Percentiles rank a stretch among this genome's conserved stretches.
phyloP scores from a whole-genome alignment of 768 basidiomycete species.

The Tulasnella sp. region DNA sequence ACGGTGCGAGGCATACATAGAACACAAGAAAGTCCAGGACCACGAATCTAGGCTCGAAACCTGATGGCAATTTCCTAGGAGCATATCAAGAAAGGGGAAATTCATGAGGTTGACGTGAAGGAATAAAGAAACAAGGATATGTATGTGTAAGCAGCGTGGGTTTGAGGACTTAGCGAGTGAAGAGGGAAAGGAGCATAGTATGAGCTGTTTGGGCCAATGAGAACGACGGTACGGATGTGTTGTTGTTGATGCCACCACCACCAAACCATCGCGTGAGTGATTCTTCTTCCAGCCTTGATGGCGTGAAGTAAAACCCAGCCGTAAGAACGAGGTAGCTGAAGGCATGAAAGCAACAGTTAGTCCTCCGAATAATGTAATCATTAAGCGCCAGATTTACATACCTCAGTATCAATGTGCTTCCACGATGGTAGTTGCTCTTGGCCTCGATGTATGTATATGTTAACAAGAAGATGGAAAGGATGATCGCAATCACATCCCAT shows the following conservation, averaged over 20 bases:
- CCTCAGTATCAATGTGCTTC: constrained; percentile 91
- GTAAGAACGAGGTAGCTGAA: constrained; percentile 79
- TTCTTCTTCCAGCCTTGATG: constrained; percentile 24
- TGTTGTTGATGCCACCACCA: neutral
- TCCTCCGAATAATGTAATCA: constrained; percentile 13
- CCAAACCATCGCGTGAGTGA: neutral
- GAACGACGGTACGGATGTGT: neutral
- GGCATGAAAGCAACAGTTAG: neutral
- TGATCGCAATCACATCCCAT: constrained; percentile 93
- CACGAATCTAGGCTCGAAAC: too few species aligned
- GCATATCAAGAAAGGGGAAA: too few species aligned
- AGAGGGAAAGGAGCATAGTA: constrained; percentile 2
- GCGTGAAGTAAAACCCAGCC: constrained; percentile 89
- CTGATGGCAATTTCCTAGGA: too few species aligned
- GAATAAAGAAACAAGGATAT: too few species aligned
- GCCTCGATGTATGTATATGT: constrained; percentile 99
- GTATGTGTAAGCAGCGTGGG: too few species aligned
- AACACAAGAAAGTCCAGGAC: too few species aligned
- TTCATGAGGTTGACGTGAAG: too few species aligned
- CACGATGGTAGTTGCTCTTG: constrained; percentile 96
- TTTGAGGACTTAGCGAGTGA: neutral
- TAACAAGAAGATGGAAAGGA: constrained; percentile 92
- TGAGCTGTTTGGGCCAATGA: constrained; percentile 2
- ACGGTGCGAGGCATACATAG: too few species aligned
- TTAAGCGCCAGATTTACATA: constrained; percentile 26